Percentiles rank a stretch among this genome's conserved stretches.
These are phyloP conservation scores for Penicillium decumbens DNA, from an alignment of 2,329 filamentous ascomycete genomes.

Conservation along the genomic window DNA sequence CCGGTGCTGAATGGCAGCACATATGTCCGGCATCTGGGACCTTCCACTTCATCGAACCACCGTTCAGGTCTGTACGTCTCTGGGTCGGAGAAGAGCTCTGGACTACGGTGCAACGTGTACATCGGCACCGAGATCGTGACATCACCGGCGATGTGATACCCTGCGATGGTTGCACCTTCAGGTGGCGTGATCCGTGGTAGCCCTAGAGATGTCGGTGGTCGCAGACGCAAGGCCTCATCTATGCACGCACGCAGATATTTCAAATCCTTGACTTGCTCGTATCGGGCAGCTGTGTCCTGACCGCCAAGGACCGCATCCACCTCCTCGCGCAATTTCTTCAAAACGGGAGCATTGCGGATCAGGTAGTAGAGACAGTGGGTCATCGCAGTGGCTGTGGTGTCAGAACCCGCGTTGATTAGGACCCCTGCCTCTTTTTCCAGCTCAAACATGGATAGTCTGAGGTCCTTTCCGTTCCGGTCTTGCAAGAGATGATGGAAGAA, in stretches of 20 bases:
- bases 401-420: constrained; percentile 14
- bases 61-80: constrained; percentile 3
- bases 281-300: background rate
- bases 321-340: constrained; percentile 29
- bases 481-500: background rate
- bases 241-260: constrained; percentile 9
- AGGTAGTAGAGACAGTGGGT: constrained; percentile 34
- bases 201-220: constrained; percentile 3
- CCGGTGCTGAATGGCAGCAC: constrained; percentile 18
- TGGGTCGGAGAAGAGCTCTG: constrained; percentile 2
- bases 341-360: constrained; percentile 26
- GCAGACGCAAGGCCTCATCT: constrained; percentile 9
- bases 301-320: constrained; percentile 22
- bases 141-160: constrained; percentile 5
- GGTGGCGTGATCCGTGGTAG: constrained; percentile 9
- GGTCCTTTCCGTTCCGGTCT: background rate
- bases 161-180: constrained; percentile 5
- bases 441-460: background rate
- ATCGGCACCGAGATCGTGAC: constrained; percentile 3
- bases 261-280: constrained; percentile 5
- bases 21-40: background rate
- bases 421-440: background rate
- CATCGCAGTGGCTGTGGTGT: constrained; percentile 35
- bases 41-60: constrained; percentile 2
- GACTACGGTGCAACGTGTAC: constrained; percentile 3